These are phyloP conservation scores for Carex parvula DNA, from an alignment of 176 grass and related monocot species.

Conservation along the genomic window DNA sequence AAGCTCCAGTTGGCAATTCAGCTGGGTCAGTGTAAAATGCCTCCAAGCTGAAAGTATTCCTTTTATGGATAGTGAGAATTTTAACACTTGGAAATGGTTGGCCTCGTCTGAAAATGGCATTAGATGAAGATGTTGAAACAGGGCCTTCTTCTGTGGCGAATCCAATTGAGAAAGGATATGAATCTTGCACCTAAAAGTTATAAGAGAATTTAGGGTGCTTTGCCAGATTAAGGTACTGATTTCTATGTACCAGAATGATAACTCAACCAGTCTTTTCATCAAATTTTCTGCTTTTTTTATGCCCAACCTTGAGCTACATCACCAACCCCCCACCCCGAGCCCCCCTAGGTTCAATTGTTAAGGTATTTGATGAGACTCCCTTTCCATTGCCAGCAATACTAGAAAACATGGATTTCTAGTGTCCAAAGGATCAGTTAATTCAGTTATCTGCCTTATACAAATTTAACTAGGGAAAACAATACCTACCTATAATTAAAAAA, in stretches of 20 bases:
- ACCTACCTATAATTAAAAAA: not conserved
- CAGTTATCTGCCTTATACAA: not conserved
- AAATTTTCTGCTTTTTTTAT: not conserved
- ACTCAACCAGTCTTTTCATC: not conserved
- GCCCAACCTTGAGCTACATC: not conserved
- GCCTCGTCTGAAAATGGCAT: slow-evolving; percentile 61
- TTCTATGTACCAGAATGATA: not conserved
- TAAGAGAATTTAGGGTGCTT: not conserved
- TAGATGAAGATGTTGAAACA: slow-evolving; percentile 48
- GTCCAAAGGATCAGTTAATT: not conserved
- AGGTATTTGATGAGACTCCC: not conserved
- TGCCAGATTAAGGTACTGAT: not conserved
- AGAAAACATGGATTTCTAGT: not conserved
- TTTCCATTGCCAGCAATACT: not conserved
- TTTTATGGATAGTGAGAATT: slow-evolving; percentile 52
- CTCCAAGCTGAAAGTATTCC: slow-evolving; percentile 59
- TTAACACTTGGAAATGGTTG: slow-evolving; percentile 86
- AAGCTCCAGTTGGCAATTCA: slow-evolving; percentile 62
- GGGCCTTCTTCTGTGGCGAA: slow-evolving; percentile 60
- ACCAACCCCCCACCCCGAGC: not conserved
- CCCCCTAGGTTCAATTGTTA: too few species aligned
- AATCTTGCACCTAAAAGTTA: slow-evolving; percentile 78
- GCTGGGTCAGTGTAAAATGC: slow-evolving; percentile 70
- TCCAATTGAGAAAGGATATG: slow-evolving; percentile 68
- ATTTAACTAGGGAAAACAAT: not conserved